Evolutionary conservation across 305 asterid genomes (phyloP).

Genomic region (Nicotiana rustica): DNA sequence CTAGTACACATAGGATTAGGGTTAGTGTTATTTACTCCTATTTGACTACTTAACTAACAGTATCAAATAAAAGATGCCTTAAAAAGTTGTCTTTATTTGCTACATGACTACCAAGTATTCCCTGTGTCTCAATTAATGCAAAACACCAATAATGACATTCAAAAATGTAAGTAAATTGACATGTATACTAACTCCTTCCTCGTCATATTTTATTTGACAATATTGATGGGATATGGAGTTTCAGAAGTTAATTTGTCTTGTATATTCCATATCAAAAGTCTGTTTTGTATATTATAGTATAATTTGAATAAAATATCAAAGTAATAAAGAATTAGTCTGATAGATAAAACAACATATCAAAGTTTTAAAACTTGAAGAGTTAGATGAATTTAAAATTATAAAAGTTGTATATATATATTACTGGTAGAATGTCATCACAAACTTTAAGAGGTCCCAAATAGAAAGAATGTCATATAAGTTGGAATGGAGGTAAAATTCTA

Average conservation of each 20-base stretch:
- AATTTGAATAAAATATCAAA: background rate
- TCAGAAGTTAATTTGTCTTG: background rate
- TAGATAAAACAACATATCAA: background rate
- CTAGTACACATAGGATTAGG: too few relatives aligned
- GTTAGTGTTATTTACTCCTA: too few relatives aligned
- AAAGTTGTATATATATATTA: background rate
- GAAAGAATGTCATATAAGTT: background rate
- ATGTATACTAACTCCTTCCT: background rate
- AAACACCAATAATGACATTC: background rate
- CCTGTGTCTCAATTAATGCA: background rate
- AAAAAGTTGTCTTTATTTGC: background rate
- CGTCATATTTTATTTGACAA: background rate
- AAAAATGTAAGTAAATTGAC: background rate
- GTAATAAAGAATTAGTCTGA: background rate
- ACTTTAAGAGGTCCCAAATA: background rate
- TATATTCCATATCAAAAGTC: background rate
- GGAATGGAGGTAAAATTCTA: background rate
- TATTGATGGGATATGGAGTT: background rate
- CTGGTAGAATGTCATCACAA: background rate
- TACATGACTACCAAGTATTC: background rate
- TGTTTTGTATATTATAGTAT: background rate
- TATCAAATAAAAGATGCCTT: background rate
- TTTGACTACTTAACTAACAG: too few relatives aligned
- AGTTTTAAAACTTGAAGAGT: background rate
- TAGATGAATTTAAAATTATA: background rate